Evolutionary conservation across 192 early-diverging fungal species (phyloP).

Genomic region (Backusella parvicylindrica): DNA sequence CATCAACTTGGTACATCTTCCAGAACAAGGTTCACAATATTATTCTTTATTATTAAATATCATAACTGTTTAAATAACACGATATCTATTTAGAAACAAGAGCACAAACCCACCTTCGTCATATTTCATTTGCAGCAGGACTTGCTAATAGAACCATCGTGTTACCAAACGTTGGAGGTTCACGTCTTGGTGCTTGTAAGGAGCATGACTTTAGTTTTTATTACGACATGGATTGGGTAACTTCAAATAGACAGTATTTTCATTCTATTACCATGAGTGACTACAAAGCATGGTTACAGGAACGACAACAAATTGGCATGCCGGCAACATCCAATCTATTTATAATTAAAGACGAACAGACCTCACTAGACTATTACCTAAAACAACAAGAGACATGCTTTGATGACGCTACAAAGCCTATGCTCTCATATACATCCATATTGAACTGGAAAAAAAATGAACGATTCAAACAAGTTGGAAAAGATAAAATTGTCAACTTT

Average conservation of each 20-base stretch:
- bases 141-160: conserved; percentile 32
- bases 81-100: conserved; percentile 22
- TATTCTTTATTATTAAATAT: not conserved
- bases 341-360: not conserved
- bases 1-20: conserved; percentile 19
- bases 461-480: not conserved
- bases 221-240: conserved; percentile 26
- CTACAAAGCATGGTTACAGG: conserved; percentile 23
- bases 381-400: not conserved
- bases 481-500: not conserved
- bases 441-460: not conserved
- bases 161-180: conserved; percentile 31
- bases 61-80: not conserved
- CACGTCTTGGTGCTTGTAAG: conserved; percentile 30
- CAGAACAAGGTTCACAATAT: conserved; percentile 38
- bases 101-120: conserved; percentile 33
- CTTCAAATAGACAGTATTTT: conserved; percentile 16
- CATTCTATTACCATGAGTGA: conserved; percentile 26
- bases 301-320: conserved; percentile 10
- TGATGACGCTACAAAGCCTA: not conserved
- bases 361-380: not conserved
- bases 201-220: conserved; percentile 30
- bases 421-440: not conserved
- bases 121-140: conserved; percentile 25
- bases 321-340: not conserved